Percentiles rank a stretch among this genome's conserved stretches.
Evolutionary conservation across 2,329 filamentous ascomycete species (phyloP).

Genomic region (Fusarium burgessii): DNA sequence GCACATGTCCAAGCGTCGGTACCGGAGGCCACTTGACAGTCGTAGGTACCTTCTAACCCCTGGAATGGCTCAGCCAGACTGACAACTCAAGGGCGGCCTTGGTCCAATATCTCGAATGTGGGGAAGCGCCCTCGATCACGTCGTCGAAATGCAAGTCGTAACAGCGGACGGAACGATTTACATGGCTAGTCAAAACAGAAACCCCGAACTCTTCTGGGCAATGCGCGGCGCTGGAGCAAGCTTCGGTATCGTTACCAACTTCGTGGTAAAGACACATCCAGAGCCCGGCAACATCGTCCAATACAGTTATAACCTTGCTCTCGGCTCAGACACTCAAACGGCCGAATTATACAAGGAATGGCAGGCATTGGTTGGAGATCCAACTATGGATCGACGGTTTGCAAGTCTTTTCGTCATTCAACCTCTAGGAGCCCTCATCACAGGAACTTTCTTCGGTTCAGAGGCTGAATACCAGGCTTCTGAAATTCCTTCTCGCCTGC

Average conservation of each 20-base stretch:
- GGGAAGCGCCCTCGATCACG: conserved; percentile 67
- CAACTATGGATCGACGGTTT: conserved; percentile 68
- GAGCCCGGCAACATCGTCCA: conserved; percentile 68
- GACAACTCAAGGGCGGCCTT: conserved; percentile 61
- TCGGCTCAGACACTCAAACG: conserved; percentile 61
- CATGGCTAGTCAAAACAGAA: conserved; percentile 59
- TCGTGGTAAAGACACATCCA: conserved; percentile 66
- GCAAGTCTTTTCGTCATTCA: conserved; percentile 67
- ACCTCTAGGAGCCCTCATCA: conserved; percentile 66
- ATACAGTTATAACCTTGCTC: conserved; percentile 67
- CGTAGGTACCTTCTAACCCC: conserved; percentile 50
- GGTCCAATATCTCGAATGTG: conserved; percentile 71
- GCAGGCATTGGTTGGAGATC: conserved; percentile 68
- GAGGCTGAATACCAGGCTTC: conserved; percentile 65
- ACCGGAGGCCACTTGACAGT: conserved; percentile 70
- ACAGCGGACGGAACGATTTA: conserved; percentile 66
- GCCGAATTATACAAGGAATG: conserved; percentile 65
- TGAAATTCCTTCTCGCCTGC: conserved; percentile 62
- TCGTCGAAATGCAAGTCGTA: conserved; percentile 61
- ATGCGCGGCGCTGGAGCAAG: conserved; percentile 67
- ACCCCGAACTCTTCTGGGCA: conserved; percentile 68
- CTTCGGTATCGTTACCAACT: conserved; percentile 69
- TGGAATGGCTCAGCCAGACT: background rate
- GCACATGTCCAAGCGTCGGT: conserved; percentile 69
- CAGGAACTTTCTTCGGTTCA: conserved; percentile 71